phyloP scores from a whole-genome alignment of 1,284 basidiomycete genomes.

The Pholiota adiposa region DNA sequence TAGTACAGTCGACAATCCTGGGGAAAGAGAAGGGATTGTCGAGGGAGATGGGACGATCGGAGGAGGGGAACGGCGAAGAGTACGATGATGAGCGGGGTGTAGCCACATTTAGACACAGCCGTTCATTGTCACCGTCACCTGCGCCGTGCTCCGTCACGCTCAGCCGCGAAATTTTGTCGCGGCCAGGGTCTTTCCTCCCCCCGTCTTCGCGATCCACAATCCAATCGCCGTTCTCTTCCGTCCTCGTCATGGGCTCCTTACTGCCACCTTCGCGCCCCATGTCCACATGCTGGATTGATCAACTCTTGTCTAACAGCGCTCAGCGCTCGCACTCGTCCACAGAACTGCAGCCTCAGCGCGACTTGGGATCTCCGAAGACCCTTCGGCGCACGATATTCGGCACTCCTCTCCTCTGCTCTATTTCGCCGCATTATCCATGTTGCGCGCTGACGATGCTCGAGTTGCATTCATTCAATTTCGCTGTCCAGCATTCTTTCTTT shows the following conservation, averaged over 20 bases:
- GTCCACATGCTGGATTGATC: neutral
- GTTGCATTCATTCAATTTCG: too few relatives aligned
- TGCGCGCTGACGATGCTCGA: neutral
- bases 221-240: neutral
- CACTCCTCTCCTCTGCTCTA: neutral
- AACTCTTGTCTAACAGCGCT: neutral
- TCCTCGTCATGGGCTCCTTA: neutral
- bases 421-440: neutral
- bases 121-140: constrained; percentile 23
- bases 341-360: too few relatives aligned
- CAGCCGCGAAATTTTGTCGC: constrained; percentile 4
- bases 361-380: neutral
- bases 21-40: constrained; percentile 14
- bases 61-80: constrained; percentile 9
- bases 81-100: constrained; percentile 22
- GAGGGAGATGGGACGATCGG: constrained; percentile 9
- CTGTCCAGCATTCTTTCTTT: neutral
- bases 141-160: constrained; percentile 14
- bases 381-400: neutral
- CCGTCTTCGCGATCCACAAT: neutral
- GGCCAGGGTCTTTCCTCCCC: constrained; percentile 1
- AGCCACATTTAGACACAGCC: constrained; percentile 19
- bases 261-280: neutral
- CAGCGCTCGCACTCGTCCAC: too few relatives aligned
- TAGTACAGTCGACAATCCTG: constrained; percentile 16